Base-by-base conservation (phyloP, 2,329 filamentous ascomycete genomes). In the Ceratocystis cubensis region DNA sequence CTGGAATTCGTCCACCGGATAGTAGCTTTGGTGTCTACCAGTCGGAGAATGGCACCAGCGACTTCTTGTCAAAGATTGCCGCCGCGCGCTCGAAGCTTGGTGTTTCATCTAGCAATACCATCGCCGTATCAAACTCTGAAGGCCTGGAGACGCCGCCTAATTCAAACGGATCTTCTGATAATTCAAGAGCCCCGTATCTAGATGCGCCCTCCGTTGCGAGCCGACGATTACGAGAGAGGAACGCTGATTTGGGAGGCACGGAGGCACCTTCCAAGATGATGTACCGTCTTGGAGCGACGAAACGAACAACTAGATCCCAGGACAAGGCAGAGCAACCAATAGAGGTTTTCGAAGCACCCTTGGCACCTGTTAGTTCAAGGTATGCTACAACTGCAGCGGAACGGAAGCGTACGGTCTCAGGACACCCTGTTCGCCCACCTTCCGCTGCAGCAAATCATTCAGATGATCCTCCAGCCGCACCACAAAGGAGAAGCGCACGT, bases 381-480 rank as follows among this genome's bases (percentile, higher is more conserved):
- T 71, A 78, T 66, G 72, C 78, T 20, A 73, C 78, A 69, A 74
- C 80, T 22, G 79, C 77, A 3, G 76, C 80, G 15, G 89, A 92
- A 68, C 85, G 91, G 74, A 97, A 96, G 77, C 85, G 93, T 71
- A 96, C 91, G 1, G 84, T 96, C n/a, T 96, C 93, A 50, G 93
- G 93, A 3, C 90, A 96, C 71, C 82, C 82, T 15, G 83, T 82
- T 62, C 82, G 75, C 69, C 78, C 78, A 73, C 70, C 76, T 70
- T 81, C 78, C 65, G 71, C 74, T 33, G 53, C 61, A 4, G 44
- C 46, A 25, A 68, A 66, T 59, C 83, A 82, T 65, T 74, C 76
- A 3, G 82, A 86, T 68, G 88, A 91, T 71, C 82, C 83, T 50
- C 80, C 70, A 7, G 76, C 82, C 50, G 82, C 80, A 20, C 81